Evolutionary conservation across 805 yeast species (phyloP).

Genomic region (Vanderwaltozyma verrucispora): DNA sequence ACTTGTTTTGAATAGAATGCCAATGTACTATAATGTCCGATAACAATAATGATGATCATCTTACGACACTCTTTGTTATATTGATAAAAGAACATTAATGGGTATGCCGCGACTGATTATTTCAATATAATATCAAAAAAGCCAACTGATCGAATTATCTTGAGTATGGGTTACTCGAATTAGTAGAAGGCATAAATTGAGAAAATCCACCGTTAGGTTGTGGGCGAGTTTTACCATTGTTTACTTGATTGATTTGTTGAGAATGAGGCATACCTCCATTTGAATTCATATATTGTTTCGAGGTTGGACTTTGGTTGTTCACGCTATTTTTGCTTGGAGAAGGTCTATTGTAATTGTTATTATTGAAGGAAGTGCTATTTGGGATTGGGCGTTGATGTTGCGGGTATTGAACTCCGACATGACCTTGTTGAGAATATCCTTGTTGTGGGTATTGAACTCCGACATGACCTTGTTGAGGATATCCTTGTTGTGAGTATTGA

Average conservation of each 20-base stretch:
- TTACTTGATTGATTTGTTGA: slow-evolving; percentile 4
- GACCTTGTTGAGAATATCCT: background rate
- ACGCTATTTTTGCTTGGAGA: slow-evolving; percentile 4
- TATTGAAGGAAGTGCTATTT: slow-evolving; percentile 1
- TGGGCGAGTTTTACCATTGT: slow-evolving; percentile 7
- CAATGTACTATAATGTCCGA: too few relatives aligned
- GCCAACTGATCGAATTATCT: too few relatives aligned
- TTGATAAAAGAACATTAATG: too few relatives aligned
- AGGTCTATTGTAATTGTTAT: background rate
- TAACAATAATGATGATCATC: too few relatives aligned
- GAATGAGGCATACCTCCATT: slow-evolving; percentile 1
- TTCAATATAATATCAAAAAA: too few relatives aligned
- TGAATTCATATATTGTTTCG: background rate
- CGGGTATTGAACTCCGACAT: slow-evolving; percentile 1
- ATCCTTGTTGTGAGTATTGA: slow-evolving; percentile 1
- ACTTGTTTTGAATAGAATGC: too few relatives aligned
- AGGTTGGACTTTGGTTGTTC: background rate
- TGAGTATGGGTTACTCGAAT: slow-evolving; percentile 21
- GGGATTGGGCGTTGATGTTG: background rate
- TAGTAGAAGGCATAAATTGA: slow-evolving; percentile 25
- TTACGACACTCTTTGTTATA: too few relatives aligned
- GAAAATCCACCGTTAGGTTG: slow-evolving; percentile 23
- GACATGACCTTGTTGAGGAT: slow-evolving; percentile 1
- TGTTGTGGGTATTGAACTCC: background rate
- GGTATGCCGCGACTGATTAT: too few relatives aligned